Evolutionary conservation across 257 asterid species (phyloP).

Genomic region (Paraleonurus japonicus): DNA sequence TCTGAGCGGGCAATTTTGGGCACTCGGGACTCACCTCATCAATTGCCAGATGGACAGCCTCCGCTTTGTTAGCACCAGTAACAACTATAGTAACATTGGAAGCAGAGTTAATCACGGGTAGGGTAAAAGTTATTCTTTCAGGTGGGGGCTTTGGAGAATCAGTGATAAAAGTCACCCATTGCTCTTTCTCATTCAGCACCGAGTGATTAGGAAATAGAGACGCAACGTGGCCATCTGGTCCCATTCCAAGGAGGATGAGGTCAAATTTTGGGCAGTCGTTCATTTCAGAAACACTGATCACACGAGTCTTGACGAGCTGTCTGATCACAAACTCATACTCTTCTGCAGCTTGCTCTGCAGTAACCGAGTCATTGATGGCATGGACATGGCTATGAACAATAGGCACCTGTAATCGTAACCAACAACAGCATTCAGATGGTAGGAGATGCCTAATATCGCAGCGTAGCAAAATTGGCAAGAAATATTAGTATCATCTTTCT

Average conservation of each 20-base stretch:
- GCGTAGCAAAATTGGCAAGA: neutral
- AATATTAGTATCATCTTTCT: neutral
- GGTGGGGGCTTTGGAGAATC: slow-evolving; percentile 86
- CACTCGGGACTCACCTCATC: slow-evolving; percentile 42
- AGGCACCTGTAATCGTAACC: slow-evolving; percentile 60
- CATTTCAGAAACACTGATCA: slow-evolving; percentile 44
- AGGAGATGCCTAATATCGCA: neutral
- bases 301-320: slow-evolving; percentile 79
- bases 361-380: slow-evolving; percentile 69
- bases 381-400: slow-evolving; percentile 75
- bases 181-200: slow-evolving; percentile 48
- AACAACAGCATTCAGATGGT: neutral
- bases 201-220: slow-evolving; percentile 62
- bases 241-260: slow-evolving; percentile 75
- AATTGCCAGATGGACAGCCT: slow-evolving; percentile 45
- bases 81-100: slow-evolving; percentile 60
- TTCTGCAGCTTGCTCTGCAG: slow-evolving; percentile 88
- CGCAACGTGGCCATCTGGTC: slow-evolving; percentile 75
- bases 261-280: slow-evolving; percentile 61
- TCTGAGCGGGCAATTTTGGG: slow-evolving; percentile 54
- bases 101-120: slow-evolving; percentile 64
- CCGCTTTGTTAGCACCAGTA: slow-evolving; percentile 52
- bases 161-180: slow-evolving; percentile 65
- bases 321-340: slow-evolving; percentile 78
- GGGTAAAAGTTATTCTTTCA: slow-evolving; percentile 69